Conservation (phyloP, 352 stramenopile species). For the Phytophthora foliorum region DNA sequence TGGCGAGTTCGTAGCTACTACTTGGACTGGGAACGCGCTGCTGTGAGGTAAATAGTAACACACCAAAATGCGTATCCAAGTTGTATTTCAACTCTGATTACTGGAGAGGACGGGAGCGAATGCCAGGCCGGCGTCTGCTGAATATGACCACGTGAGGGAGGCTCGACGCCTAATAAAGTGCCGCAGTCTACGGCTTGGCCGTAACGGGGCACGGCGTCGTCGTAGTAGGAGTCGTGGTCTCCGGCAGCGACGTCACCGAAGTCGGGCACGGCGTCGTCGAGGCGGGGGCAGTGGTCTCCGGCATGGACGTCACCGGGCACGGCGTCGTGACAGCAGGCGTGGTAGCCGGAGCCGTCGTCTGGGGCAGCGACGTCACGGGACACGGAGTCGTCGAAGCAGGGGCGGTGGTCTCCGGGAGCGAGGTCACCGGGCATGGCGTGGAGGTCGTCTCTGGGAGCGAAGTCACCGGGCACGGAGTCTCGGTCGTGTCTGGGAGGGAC, state of each 20-base stretch:
- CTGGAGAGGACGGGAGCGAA: conserved; percentile 30
- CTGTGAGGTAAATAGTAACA: conserved; percentile 31
- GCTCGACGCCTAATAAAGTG: conserved; percentile 31
- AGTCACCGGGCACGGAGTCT: conserved; percentile 22
- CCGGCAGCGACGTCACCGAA: conserved; percentile 23
- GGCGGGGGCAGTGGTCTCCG: conserved; percentile 6
- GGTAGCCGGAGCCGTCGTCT: conserved; percentile 7
- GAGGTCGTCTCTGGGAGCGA: conserved; percentile 16
- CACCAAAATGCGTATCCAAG: conserved; percentile 41
- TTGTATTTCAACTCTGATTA: conserved; percentile 38
- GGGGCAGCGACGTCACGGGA: conserved; percentile 11
- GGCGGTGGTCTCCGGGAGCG: conserved; percentile 8
- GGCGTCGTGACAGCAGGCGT: conserved; percentile 17
- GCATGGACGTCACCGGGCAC: conserved; percentile 25
- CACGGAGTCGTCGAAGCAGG: conserved; percentile 15
- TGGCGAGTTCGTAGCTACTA: background rate
- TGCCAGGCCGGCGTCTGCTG: conserved; percentile 16
- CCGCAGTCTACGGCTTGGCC: conserved; percentile 32
- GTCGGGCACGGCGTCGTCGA: conserved; percentile 8
- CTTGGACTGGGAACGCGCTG: conserved; percentile 21
- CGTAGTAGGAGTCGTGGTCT: conserved; percentile 28
- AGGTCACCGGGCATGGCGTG: conserved; percentile 19
- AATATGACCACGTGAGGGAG: conserved; percentile 33
- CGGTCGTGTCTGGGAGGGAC: conserved; percentile 16
- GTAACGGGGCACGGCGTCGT: conserved; percentile 51